phyloP scores from a whole-genome alignment of 768 basidiomycete genomes.

The Termitomyces sp. region DNA sequence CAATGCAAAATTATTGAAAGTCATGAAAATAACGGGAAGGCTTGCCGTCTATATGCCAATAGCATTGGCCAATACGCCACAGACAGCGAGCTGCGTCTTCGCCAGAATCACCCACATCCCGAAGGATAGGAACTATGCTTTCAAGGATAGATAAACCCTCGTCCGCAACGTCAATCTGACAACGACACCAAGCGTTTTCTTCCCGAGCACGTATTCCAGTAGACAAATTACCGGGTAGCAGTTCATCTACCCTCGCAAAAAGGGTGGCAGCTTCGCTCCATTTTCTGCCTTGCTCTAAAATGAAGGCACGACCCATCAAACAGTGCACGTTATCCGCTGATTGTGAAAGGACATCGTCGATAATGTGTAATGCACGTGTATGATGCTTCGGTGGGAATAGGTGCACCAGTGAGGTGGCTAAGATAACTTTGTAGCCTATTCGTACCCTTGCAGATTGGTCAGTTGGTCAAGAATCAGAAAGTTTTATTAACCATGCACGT shows the following conservation, averaged over 20 bases:
- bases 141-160: conserved; percentile 43
- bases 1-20: conserved; percentile 1
- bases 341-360: conserved; percentile 63
- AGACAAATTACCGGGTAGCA: conserved; percentile 39
- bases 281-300: conserved; percentile 54
- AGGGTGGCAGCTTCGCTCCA: conserved; percentile 63
- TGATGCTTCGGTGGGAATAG: conserved; percentile 90
- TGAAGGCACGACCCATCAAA: conserved; percentile 70
- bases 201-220: conserved; percentile 63
- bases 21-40: background rate
- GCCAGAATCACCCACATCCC: conserved; percentile 38
- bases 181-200: conserved; percentile 82
- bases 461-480: background rate
- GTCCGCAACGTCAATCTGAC: conserved; percentile 43
- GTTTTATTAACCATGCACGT: conserved; percentile 14
- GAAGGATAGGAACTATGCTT: conserved; percentile 37
- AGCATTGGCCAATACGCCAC: conserved; percentile 79
- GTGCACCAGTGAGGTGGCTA: conserved; percentile 78
- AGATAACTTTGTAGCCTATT: conserved; percentile 61
- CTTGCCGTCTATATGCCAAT: conserved; percentile 70
- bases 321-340: conserved; percentile 59
- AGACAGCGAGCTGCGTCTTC: conserved; percentile 71
- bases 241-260: conserved; percentile 53
- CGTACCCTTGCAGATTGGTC: conserved; percentile 39
- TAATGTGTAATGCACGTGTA: conserved; percentile 61